These are phyloP conservation scores for Boletus subparvulus DNA, from an alignment of 768 basidiomycete species.

Conservation along the genomic window DNA sequence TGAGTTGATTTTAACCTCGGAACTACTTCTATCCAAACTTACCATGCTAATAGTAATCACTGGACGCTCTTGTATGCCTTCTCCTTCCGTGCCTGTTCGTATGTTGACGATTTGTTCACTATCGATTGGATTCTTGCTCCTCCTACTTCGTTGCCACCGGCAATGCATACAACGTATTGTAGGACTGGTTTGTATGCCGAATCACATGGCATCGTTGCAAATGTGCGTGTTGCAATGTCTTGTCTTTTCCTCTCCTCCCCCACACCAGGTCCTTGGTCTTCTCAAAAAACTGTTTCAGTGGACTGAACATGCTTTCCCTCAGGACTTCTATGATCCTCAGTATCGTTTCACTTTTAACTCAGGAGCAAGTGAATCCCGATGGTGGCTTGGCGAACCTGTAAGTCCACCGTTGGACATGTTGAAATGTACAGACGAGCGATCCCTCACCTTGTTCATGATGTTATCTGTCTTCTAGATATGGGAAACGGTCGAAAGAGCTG, in stretches of 20 bases:
- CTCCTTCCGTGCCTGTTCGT: conserved; percentile 16
- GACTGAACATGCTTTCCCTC: neutral
- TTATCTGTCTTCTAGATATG: conserved; percentile 58
- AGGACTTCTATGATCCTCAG: conserved; percentile 83
- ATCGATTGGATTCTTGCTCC: neutral
- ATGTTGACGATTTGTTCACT: neutral
- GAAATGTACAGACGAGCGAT: neutral
- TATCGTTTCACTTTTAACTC: conserved; percentile 55
- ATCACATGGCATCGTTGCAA: conserved; percentile 85
- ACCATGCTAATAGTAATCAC: conserved; percentile 59
- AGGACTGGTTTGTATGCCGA: conserved; percentile 88
- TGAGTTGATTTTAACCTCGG: conserved; percentile 39
- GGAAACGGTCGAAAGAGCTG: conserved; percentile 80
- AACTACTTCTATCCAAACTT: neutral
- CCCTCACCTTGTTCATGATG: neutral
- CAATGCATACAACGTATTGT: neutral
- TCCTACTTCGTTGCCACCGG: too few species aligned
- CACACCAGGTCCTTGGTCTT: neutral
- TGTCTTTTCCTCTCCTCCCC: neutral
- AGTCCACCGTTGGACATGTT: conserved; percentile 13
- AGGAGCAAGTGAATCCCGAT: conserved; percentile 57
- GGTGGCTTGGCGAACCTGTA: conserved; percentile 91
- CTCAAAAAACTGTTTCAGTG: neutral
- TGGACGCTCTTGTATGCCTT: conserved; percentile 72
- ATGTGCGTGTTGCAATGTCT: conserved; percentile 44